Evolutionary conservation across 768 basidiomycete genomes (phyloP).

Genomic region (Xerocomellus chrysenteron): DNA sequence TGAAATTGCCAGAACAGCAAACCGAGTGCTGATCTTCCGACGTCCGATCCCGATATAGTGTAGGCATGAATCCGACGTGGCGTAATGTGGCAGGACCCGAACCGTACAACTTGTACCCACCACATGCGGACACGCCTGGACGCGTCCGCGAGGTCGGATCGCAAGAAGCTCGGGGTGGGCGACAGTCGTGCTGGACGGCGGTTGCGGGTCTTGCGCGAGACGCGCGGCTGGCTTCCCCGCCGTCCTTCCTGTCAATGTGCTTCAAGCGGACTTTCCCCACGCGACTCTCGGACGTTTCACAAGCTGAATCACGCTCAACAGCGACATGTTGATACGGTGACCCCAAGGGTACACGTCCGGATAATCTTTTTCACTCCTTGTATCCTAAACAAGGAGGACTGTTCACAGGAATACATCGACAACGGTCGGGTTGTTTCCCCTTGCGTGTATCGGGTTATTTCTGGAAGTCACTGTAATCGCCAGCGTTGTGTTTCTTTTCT

Average conservation of each 20-base stretch:
- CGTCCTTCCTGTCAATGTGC: neutral
- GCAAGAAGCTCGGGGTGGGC: slow-evolving; percentile 2
- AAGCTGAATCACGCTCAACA: neutral
- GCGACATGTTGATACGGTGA: neutral
- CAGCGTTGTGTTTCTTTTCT: too few relatives aligned
- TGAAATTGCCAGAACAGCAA: slow-evolving; percentile 3
- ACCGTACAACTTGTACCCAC: neutral
- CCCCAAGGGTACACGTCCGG: slow-evolving; percentile 6
- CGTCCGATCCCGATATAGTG: slow-evolving; percentile 19
- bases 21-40: slow-evolving; percentile 13
- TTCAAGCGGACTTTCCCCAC: slow-evolving; percentile 2
- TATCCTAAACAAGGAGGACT: neutral
- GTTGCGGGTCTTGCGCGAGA: neutral
- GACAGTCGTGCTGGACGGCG: neutral
- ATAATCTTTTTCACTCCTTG: slow-evolving; percentile 14
- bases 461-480: neutral
- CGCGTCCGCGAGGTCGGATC: slow-evolving; percentile 15
- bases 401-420: neutral
- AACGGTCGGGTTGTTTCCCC: slow-evolving; percentile 1
- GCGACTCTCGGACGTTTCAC: slow-evolving; percentile 29
- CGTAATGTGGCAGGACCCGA: neutral
- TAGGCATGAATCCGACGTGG: neutral
- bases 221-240: neutral
- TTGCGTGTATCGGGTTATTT: neutral
- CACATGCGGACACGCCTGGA: neutral